Conservation (phyloP, 2,329 filamentous ascomycete genomes). For the Aciculosporium take region DNA sequence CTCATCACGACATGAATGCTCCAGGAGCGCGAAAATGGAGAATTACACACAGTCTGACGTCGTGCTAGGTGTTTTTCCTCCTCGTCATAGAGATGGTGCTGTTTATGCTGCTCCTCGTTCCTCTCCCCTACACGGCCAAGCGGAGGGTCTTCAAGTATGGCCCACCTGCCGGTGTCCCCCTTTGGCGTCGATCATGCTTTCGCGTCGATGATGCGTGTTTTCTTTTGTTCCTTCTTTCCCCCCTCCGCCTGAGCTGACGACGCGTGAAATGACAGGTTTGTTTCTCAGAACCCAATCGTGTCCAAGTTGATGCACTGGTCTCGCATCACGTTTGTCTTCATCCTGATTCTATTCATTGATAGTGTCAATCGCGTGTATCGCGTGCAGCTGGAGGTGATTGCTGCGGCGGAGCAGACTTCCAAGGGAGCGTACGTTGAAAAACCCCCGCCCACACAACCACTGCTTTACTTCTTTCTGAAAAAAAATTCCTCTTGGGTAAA, state of each 20-base stretch:
- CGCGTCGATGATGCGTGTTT: no score
- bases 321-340: conserved; percentile 99
- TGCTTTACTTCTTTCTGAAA: background rate
- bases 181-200: no score
- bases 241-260: background rate
- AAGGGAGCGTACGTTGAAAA: conserved; percentile 30
- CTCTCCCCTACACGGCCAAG: conserved; percentile 75
- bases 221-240: no score
- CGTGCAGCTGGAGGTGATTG: conserved; percentile 75
- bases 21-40: no score
- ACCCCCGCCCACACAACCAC: background rate
- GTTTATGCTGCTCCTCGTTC: conserved; percentile 68
- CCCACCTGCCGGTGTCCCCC: no score
- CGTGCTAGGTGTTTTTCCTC: conserved; percentile 60
- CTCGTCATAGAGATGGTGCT: conserved; percentile 72
- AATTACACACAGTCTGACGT: no score
- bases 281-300: conserved; percentile 71
- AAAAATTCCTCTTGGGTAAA: no score
- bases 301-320: conserved; percentile 94
- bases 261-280: conserved; percentile 53
- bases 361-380: conserved; percentile 93
- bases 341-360: conserved; percentile 93
- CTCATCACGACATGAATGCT: no score
- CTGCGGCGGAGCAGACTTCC: conserved; percentile 45
- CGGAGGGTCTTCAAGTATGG: conserved; percentile 66